phyloP scores from a whole-genome alignment of 371 early-diverging fungal genomes.

The Apophysomyces variabilis region DNA sequence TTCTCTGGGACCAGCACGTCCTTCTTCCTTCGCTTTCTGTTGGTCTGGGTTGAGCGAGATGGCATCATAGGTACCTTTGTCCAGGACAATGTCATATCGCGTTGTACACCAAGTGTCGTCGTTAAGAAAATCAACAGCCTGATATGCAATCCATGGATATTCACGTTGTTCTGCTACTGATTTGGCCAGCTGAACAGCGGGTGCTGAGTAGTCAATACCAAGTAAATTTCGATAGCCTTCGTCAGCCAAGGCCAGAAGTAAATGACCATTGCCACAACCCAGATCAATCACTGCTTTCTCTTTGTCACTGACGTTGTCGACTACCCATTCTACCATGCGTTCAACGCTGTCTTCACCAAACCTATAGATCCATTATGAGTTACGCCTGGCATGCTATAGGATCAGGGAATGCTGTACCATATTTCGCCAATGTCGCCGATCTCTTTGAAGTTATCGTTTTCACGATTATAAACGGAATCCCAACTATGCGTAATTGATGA shows the following conservation, averaged over 20 bases:
- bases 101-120: constrained; percentile 41
- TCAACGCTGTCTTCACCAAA: constrained; percentile 86
- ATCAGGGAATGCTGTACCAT: constrained; percentile 51
- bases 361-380: constrained; percentile 34
- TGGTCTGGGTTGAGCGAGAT: constrained; percentile 76
- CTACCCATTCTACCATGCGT: constrained; percentile 86
- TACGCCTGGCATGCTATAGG: too few species aligned
- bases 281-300: constrained; percentile 73
- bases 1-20: constrained; percentile 42
- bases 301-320: constrained; percentile 47
- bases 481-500: constrained; percentile 53
- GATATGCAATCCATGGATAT: constrained; percentile 48
- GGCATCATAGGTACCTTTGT: constrained; percentile 95
- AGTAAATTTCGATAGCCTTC: constrained; percentile 72
- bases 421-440: constrained; percentile 89
- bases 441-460: constrained; percentile 79
- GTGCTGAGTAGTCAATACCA: constrained; percentile 87
- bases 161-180: constrained; percentile 56
- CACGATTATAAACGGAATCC: constrained; percentile 83
- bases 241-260: constrained; percentile 74
- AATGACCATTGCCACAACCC: constrained; percentile 93
- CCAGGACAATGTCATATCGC: constrained; percentile 71
- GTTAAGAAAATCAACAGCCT: constrained; percentile 69
- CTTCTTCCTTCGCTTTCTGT: constrained; percentile 37
- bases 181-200: constrained; percentile 74